Evolutionary conservation across 1,284 basidiomycete species (phyloP).

Genomic region (Ganoderma leucocontextum): DNA sequence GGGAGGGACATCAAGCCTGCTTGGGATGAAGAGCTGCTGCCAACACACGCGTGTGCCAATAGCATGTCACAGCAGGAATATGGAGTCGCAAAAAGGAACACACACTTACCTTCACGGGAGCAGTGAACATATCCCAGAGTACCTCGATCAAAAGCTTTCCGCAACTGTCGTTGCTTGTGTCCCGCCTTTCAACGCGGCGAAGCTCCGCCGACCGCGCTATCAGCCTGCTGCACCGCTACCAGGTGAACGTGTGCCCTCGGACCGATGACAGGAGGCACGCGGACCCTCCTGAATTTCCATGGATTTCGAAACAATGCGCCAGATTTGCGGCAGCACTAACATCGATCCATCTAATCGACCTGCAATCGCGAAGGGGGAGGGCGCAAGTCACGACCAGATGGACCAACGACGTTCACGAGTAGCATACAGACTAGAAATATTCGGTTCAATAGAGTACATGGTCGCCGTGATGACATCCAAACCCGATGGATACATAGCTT

Average conservation of each 20-base stretch:
- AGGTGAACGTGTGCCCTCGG: background rate
- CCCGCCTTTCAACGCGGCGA: background rate
- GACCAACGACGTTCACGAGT: background rate
- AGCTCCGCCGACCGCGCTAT: background rate
- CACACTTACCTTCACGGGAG: no score
- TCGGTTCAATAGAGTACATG: background rate
- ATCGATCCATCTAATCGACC: background rate
- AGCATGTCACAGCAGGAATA: no score
- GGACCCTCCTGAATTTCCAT: background rate
- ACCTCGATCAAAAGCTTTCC: background rate
- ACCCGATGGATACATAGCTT: background rate
- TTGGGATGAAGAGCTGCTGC: no score
- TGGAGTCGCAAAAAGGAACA: no score
- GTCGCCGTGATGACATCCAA: background rate
- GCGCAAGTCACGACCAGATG: background rate
- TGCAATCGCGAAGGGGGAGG: background rate
- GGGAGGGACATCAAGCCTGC: no score
- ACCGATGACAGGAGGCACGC: background rate
- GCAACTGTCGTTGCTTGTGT: background rate
- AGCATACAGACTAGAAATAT: background rate
- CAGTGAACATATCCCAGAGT: no score
- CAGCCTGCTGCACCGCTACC: background rate
- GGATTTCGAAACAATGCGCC: no score
- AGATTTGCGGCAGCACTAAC: no score
- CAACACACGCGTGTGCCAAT: no score